Conservation (phyloP, 176 grass and related monocot genomes). For the Chrysopogon serrulatus region DNA sequence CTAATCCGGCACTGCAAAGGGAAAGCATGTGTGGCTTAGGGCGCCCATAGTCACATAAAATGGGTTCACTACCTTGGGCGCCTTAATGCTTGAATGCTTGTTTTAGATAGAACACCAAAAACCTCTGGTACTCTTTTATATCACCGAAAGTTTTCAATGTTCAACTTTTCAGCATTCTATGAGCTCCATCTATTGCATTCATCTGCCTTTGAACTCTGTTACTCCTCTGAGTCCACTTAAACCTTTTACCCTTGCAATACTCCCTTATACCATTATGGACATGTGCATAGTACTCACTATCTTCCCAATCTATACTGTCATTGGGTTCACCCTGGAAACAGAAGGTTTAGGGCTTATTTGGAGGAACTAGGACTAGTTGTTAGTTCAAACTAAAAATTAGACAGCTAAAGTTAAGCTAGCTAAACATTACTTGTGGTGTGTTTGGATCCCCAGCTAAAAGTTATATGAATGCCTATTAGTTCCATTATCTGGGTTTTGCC, state of each 20-base stretch:
- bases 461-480: neutral
- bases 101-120: neutral
- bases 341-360: neutral
- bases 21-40: neutral
- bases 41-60: no score
- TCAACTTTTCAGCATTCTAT: neutral
- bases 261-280: neutral
- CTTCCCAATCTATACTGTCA: neutral
- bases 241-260: neutral
- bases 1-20: neutral
- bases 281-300: neutral
- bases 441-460: neutral
- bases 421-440: neutral
- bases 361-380: neutral
- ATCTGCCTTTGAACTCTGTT: neutral
- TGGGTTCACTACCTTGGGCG: no score
- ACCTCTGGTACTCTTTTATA: neutral
- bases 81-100: no score
- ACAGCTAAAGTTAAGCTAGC: neutral
- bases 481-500: neutral
- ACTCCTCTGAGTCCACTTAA: neutral
- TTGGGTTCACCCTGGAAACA: neutral
- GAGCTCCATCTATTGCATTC: neutral
- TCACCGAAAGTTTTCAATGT: neutral
- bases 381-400: neutral